Evolutionary conservation across 441 rosid genomes (phyloP).

Genomic region (Corymbia calophylla): DNA sequence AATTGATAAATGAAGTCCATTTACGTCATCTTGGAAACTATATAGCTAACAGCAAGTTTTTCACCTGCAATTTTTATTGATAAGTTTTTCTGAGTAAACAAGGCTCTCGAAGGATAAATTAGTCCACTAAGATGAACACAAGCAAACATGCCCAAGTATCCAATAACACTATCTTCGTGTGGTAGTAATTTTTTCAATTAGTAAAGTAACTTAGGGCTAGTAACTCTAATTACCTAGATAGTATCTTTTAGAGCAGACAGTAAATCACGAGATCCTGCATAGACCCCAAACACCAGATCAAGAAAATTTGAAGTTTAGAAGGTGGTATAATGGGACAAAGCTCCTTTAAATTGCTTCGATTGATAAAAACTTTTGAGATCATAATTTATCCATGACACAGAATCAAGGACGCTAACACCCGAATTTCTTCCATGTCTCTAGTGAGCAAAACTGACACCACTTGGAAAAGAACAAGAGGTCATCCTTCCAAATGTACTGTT

Average conservation of each 20-base stretch:
- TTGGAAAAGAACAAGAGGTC: background rate
- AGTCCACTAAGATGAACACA: background rate
- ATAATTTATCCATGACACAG: background rate
- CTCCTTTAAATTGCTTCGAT: background rate
- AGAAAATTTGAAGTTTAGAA: background rate
- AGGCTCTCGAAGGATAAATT: background rate
- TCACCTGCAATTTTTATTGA: background rate
- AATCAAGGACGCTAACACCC: background rate
- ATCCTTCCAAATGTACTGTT: background rate
- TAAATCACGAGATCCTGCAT: background rate
- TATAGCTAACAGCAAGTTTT: background rate
- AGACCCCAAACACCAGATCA: background rate
- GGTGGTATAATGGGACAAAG: background rate
- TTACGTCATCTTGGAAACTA: background rate
- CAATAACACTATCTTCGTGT: background rate
- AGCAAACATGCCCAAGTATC: background rate
- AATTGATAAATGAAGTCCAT: background rate
- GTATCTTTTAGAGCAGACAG: background rate
- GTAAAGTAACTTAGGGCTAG: background rate
- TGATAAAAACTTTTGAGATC: background rate
- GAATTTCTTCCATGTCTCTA: background rate
- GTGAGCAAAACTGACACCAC: background rate
- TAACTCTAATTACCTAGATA: background rate
- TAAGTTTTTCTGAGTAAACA: background rate
- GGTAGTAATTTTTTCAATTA: background rate